A percentile compares a stretch with the other conserved stretches of the same genome.
Evolutionary conservation across 164 flowering plant genomes (phyloP).

Genomic region (Vitis riparia): DNA sequence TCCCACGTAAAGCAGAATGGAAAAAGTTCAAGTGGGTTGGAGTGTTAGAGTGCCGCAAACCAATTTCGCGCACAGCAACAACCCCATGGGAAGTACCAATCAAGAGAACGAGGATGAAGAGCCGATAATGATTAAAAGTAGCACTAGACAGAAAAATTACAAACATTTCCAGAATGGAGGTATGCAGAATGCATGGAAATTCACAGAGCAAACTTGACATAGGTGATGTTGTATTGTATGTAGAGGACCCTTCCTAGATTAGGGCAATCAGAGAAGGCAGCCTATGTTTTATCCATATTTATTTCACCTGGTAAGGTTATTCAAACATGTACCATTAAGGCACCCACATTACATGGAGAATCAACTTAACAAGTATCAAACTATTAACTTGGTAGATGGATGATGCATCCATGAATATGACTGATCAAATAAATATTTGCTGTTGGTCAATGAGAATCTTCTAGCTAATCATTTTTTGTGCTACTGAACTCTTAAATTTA

Average conservation of each 20-base stretch:
- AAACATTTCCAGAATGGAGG: no score
- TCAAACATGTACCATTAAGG: slow-evolving; percentile 5
- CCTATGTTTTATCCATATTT: background rate
- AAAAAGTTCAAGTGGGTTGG: slow-evolving; percentile 33
- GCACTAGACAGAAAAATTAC: no score
- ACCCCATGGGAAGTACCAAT: no score
- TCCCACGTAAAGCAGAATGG: slow-evolving; percentile 18
- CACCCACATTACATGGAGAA: slow-evolving; percentile 3
- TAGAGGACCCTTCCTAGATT: background rate
- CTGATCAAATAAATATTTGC: background rate
- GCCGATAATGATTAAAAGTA: no score
- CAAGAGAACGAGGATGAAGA: no score
- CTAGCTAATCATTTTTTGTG: no score
- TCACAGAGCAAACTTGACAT: no score
- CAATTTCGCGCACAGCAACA: no score
- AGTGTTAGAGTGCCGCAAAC: background rate
- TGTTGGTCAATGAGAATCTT: no score
- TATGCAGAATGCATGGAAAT: no score
- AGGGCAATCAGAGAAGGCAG: background rate
- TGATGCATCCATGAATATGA: slow-evolving; percentile 9
- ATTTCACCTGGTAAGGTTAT: background rate
- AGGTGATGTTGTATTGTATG: background rate
- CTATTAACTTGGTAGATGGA: background rate
- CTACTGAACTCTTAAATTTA: no score
- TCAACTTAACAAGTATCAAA: slow-evolving; percentile 11